A percentile compares a stretch with the other conserved stretches of the same genome.
Evolutionary conservation across 2,329 filamentous ascomycete genomes (phyloP).

Genomic region (Claviceps quebecensis): DNA sequence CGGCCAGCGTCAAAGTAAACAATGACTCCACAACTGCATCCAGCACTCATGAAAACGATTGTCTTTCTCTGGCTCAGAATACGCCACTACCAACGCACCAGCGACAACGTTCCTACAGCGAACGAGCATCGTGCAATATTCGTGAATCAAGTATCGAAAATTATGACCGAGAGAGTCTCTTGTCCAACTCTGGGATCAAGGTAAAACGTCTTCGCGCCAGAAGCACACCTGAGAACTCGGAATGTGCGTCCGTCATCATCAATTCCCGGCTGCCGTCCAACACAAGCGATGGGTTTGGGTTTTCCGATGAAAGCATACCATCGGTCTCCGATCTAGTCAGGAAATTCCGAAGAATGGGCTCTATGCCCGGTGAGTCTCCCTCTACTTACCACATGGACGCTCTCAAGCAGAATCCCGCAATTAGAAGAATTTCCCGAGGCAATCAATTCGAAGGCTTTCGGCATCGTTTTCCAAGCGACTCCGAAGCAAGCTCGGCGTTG

Average conservation of each 20-base stretch:
- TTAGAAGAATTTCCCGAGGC: constrained; percentile 4
- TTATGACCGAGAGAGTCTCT: neutral
- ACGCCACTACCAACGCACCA: neutral
- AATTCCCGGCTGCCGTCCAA: neutral
- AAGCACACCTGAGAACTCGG: constrained; percentile 2
- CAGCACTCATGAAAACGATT: neutral
- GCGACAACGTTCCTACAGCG: constrained; percentile 4
- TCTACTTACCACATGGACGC: neutral
- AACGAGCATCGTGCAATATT: neutral
- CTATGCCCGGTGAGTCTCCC: constrained; percentile 2
- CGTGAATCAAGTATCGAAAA: neutral
- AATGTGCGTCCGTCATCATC: neutral
- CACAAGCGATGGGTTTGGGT: neutral
- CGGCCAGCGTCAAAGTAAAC: neutral
- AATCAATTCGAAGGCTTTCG: constrained; percentile 5
- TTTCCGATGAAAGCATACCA: constrained; percentile 5
- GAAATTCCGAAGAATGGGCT: constrained; percentile 12
- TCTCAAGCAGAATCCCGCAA: neutral
- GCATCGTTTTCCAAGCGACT: constrained; percentile 6
- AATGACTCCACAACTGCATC: neutral
- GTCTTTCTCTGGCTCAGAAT: neutral
- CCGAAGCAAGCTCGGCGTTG: neutral
- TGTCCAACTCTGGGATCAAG: neutral
- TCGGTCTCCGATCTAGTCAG: constrained; percentile 14
- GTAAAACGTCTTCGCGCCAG: constrained; percentile 2